phyloP scores from a whole-genome alignment of 140 eudicot species.

The Ambrosia hybrid region DNA sequence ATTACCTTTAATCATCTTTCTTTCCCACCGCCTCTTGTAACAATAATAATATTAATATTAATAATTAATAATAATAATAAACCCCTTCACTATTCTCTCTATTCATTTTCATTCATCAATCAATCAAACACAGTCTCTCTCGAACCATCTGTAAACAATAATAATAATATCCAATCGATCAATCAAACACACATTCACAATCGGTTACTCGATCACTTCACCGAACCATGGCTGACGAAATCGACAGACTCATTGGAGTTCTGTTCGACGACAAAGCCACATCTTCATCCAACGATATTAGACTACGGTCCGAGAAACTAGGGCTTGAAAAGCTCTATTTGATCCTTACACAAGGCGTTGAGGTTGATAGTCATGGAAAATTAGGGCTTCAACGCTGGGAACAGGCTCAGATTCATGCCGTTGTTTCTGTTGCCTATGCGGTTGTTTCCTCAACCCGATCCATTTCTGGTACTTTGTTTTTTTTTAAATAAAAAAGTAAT shows the following conservation, averaged over 20 bases:
- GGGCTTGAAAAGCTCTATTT: slow-evolving; percentile 69
- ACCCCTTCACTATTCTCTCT: slow-evolving; percentile 35
- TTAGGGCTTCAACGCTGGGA: slow-evolving; percentile 82
- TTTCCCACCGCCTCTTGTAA: slow-evolving; percentile 27
- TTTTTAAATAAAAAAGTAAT: too few relatives aligned
- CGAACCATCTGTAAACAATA: too few relatives aligned
- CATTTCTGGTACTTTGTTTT: slow-evolving; percentile 50
- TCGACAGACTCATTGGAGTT: slow-evolving; percentile 70
- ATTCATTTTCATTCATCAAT: background rate
- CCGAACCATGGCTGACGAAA: slow-evolving; percentile 68
- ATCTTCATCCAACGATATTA: slow-evolving; percentile 48
- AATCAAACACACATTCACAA: slow-evolving; percentile 18
- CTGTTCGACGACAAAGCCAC: slow-evolving; percentile 55
- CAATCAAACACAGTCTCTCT: too few relatives aligned
- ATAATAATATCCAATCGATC: slow-evolving; percentile 22
- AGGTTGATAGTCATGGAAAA: slow-evolving; percentile 40
- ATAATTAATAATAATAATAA: slow-evolving; percentile 30
- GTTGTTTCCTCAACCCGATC: slow-evolving; percentile 62
- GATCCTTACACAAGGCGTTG: slow-evolving; percentile 62
- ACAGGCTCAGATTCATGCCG: slow-evolving; percentile 70
- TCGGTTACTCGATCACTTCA: slow-evolving; percentile 31
- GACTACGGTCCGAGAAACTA: slow-evolving; percentile 64
- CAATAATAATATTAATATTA: too few relatives aligned
- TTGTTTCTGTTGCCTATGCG: slow-evolving; percentile 48
- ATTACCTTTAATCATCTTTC: background rate